Evolutionary conservation across 495 filamentous ascomycete species (phyloP).

Genomic region (Talaromyces wortmannii): DNA sequence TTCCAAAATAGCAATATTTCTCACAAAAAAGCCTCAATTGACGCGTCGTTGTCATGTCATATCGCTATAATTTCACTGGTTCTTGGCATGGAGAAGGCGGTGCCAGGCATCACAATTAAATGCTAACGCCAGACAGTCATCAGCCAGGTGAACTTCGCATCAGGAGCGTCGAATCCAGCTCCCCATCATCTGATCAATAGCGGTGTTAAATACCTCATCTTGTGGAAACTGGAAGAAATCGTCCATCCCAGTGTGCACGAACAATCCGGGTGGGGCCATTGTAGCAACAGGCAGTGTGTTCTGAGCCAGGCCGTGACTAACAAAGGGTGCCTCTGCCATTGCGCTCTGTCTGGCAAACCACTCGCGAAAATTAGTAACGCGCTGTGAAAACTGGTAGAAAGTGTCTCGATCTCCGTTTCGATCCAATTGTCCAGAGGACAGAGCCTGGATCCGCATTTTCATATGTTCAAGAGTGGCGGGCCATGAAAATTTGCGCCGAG

Average conservation of each 20-base stretch:
- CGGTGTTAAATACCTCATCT: not conserved
- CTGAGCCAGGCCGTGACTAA: not conserved
- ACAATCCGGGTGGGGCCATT: not conserved
- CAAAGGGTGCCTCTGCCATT: not conserved
- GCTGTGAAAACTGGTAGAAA: slow-evolving; percentile 9
- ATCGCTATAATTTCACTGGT: too few relatives aligned
- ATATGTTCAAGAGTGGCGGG: slow-evolving; percentile 7
- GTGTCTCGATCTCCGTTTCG: slow-evolving; percentile 10
- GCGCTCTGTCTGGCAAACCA: not conserved
- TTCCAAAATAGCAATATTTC: too few relatives aligned
- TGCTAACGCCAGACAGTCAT: too few relatives aligned
- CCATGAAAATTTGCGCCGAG: slow-evolving; percentile 1
- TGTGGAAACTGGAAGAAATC: not conserved
- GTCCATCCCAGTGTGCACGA: not conserved
- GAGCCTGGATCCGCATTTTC: slow-evolving; percentile 5
- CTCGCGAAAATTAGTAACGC: slow-evolving; percentile 8
- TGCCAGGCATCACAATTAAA: too few relatives aligned
- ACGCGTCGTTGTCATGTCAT: too few relatives aligned
- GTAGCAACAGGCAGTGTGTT: not conserved
- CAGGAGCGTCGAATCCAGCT: not conserved
- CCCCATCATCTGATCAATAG: not conserved
- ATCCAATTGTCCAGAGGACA: slow-evolving; percentile 11
- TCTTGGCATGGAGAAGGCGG: too few relatives aligned
- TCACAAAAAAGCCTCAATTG: too few relatives aligned
- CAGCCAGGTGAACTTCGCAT: too few relatives aligned